A percentile compares a stretch with the other conserved stretches of the same genome.
These are phyloP conservation scores for Fonsecaea multimorphosa DNA, from an alignment of 2,329 filamentous ascomycete species.

Conservation along the genomic window DNA sequence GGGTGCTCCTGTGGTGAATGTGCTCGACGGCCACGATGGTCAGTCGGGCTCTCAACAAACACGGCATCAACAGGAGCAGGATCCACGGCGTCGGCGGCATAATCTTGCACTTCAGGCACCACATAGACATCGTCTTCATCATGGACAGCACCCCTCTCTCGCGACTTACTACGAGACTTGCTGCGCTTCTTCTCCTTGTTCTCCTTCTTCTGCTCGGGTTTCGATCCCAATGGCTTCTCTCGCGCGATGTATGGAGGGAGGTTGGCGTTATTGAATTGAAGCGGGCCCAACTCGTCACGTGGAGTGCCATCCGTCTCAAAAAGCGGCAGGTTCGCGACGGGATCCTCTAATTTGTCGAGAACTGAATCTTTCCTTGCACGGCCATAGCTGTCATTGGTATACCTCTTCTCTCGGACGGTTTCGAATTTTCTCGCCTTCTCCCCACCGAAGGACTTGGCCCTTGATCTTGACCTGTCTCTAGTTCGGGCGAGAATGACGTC, in stretches of 20 bases:
- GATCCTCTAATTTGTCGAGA: slow-evolving; percentile 34
- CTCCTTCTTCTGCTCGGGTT: slow-evolving; percentile 30
- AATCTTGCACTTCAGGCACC: slow-evolving; percentile 23
- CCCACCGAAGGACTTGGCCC: slow-evolving; percentile 23
- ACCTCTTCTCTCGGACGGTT: slow-evolving; percentile 21
- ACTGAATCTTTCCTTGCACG: slow-evolving; percentile 32
- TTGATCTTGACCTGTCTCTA: slow-evolving; percentile 12
- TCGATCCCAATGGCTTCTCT: slow-evolving; percentile 37
- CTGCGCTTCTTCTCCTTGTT: slow-evolving; percentile 31
- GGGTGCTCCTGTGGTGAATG: slow-evolving; percentile 32
- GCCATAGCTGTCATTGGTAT: slow-evolving; percentile 24
- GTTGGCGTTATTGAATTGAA: slow-evolving; percentile 32
- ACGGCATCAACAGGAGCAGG: slow-evolving; percentile 21
- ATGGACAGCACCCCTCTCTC: slow-evolving; percentile 17
- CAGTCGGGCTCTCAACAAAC: slow-evolving; percentile 17
- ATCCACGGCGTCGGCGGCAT: slow-evolving; percentile 18
- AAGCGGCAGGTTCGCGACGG: slow-evolving; percentile 31
- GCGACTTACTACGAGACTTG: slow-evolving; percentile 32
- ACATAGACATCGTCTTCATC: slow-evolving; percentile 26
- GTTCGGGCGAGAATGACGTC: slow-evolving; percentile 34
- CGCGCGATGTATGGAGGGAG: slow-evolving; percentile 37
- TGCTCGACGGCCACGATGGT: slow-evolving; percentile 28
- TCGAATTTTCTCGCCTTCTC: slow-evolving; percentile 22
- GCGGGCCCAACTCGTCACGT: slow-evolving; percentile 32
- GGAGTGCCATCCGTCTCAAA: slow-evolving; percentile 36